Evolutionary conservation across 1,284 basidiomycete species (phyloP).

Genomic region (Termitomyces sp.): DNA sequence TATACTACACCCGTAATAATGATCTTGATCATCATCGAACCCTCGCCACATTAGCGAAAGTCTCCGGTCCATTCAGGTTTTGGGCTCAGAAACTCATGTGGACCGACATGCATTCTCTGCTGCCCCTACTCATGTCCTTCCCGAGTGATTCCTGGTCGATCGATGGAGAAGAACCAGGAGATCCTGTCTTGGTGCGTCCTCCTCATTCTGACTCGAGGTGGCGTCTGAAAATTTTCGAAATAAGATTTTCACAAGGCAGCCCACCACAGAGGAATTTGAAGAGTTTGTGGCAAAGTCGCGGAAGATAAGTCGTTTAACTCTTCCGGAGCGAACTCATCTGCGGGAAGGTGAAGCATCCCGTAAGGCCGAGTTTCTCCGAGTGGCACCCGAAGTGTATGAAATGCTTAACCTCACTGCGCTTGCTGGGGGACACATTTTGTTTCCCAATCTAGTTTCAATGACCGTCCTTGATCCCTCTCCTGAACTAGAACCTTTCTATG

Average conservation of each 20-base stretch:
- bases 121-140: background rate
- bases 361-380: background rate
- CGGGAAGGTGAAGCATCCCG: background rate
- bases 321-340: background rate
- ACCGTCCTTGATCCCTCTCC: background rate
- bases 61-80: background rate
- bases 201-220: background rate
- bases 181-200: background rate
- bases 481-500: background rate
- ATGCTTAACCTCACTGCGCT: background rate
- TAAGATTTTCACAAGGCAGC: background rate
- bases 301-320: background rate
- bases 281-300: background rate
- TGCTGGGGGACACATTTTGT: background rate
- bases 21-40: background rate
- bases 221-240: background rate
- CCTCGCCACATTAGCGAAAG: background rate
- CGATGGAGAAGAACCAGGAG: background rate
- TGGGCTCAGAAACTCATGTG: background rate
- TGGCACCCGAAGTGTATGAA: background rate
- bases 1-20: background rate
- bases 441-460: background rate
- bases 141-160: background rate
- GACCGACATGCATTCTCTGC: background rate
- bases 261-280: background rate